These are phyloP conservation scores for Wickerhamomyces mucosus DNA, from an alignment of 805 yeast genomes.

Conservation along the genomic window DNA sequence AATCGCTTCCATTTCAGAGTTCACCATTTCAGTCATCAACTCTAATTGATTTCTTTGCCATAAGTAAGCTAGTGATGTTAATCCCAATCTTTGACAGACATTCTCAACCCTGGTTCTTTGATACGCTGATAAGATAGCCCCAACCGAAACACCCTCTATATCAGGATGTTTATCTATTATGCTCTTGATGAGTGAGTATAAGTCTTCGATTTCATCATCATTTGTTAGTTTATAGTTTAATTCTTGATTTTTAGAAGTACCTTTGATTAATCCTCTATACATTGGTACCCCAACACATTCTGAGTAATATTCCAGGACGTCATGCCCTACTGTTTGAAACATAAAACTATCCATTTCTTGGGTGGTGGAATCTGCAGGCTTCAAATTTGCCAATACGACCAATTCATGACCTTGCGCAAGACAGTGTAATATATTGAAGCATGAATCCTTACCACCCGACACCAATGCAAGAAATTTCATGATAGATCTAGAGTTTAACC, in stretches of 20 bases:
- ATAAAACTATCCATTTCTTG: constrained; percentile 89
- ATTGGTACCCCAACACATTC: constrained; percentile 75
- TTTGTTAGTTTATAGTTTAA: constrained; percentile 62
- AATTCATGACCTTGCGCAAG: constrained; percentile 78
- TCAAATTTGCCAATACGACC: constrained; percentile 75
- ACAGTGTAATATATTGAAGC: constrained; percentile 82
- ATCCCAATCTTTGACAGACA: constrained; percentile 67
- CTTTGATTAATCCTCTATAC: constrained; percentile 56
- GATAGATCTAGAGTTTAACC: no score
- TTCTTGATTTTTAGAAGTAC: constrained; percentile 50
- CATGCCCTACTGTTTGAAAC: constrained; percentile 97
- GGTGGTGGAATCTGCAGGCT: constrained; percentile 41
- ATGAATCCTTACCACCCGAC: constrained; percentile 96
- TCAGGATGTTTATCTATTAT: constrained; percentile 56
- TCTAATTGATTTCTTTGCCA: constrained; percentile 87
- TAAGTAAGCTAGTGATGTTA: constrained; percentile 63
- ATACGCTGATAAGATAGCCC: constrained; percentile 92
- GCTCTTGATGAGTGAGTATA: constrained; percentile 39
- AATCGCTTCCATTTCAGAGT: constrained; percentile 61
- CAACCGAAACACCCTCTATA: constrained; percentile 81
- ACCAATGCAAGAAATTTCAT: constrained; percentile 92
- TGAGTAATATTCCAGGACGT: constrained; percentile 53
- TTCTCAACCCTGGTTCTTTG: constrained; percentile 91
- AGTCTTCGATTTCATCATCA: constrained; percentile 84
- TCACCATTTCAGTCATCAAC: constrained; percentile 75